Percentiles rank a stretch among this genome's conserved stretches.
phyloP scores from a whole-genome alignment of 169 alveolate species.

The Theileria annulata region DNA sequence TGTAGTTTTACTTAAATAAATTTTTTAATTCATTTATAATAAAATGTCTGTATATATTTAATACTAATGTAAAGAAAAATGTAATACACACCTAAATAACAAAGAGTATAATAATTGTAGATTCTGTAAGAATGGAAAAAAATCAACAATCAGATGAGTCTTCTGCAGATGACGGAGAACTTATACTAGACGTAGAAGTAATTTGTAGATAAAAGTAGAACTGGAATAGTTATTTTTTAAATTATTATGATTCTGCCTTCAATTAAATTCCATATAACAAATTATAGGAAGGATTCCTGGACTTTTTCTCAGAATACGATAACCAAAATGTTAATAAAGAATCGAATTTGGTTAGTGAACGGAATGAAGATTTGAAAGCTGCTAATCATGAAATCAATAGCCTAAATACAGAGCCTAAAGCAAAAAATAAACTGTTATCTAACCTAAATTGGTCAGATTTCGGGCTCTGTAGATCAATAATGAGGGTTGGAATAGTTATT shows the following conservation, averaged over 20 bases:
- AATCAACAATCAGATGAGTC: neutral
- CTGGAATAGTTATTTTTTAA: neutral
- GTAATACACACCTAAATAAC: neutral
- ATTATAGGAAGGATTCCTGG: slow-evolving; percentile 58
- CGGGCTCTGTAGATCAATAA: slow-evolving; percentile 31
- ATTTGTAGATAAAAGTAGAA: neutral
- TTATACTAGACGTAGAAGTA: neutral
- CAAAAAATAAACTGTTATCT: slow-evolving; percentile 24
- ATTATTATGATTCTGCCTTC: neutral
- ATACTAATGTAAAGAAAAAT: neutral
- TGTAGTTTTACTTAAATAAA: neutral
- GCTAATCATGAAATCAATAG: neutral
- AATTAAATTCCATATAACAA: neutral
- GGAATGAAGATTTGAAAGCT: neutral
- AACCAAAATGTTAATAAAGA: neutral
- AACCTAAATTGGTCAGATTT: slow-evolving; percentile 55
- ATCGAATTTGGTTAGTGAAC: neutral
- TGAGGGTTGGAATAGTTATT: slow-evolving; percentile 24
- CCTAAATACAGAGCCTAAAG: neutral
- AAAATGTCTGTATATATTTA: neutral
- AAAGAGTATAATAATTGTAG: neutral
- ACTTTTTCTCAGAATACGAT: slow-evolving; percentile 12
- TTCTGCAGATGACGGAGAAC: slow-evolving; percentile 9
- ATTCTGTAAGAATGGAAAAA: slow-evolving; percentile 8
- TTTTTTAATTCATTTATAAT: no score